These are phyloP conservation scores for Nothopassalora personata DNA, from an alignment of 2,329 filamentous ascomycete species.

Conservation along the genomic window DNA sequence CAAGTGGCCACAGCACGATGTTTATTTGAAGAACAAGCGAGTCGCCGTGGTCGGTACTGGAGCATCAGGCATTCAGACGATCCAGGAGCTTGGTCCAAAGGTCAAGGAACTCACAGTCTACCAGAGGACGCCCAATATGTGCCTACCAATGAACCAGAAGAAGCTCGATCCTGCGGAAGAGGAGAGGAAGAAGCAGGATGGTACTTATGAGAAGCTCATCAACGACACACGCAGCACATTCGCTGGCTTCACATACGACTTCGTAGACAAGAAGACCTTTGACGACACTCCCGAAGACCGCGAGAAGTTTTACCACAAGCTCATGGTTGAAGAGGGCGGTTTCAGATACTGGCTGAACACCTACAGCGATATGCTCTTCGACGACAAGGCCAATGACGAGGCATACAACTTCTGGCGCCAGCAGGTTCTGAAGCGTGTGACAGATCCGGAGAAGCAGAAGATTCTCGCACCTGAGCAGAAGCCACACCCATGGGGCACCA, in stretches of 20 bases:
- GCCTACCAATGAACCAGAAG: constrained; percentile 55
- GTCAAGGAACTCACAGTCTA: constrained; percentile 49
- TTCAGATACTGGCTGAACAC: constrained; percentile 36
- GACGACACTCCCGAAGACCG: constrained; percentile 49
- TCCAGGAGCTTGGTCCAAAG: constrained; percentile 53
- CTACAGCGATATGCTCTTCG: constrained; percentile 35
- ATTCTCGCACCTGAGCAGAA: constrained; percentile 50
- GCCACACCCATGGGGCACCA: constrained; percentile 49
- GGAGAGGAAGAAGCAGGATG: constrained; percentile 45
- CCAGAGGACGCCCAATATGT: constrained; percentile 54
- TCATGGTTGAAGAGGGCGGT: constrained; percentile 35
- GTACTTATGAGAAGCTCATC: constrained; percentile 32
- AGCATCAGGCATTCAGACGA: constrained; percentile 58
- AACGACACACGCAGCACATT: constrained; percentile 36
- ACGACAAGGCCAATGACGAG: constrained; percentile 37
- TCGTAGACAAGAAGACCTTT: constrained; percentile 41
- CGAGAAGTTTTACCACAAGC: constrained; percentile 36
- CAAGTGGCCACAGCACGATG: constrained; percentile 50
- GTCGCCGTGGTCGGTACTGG: constrained; percentile 61
- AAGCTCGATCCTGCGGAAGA: constrained; percentile 39
- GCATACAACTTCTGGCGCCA: constrained; percentile 35
- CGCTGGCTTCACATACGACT: constrained; percentile 55
- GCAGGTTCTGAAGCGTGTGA: constrained; percentile 44
- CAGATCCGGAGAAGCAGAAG: constrained; percentile 46
- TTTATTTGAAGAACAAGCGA: constrained; percentile 53